These are phyloP conservation scores for Lipomyces starkeyi DNA, from an alignment of 805 yeast genomes.

Conservation along the genomic window DNA sequence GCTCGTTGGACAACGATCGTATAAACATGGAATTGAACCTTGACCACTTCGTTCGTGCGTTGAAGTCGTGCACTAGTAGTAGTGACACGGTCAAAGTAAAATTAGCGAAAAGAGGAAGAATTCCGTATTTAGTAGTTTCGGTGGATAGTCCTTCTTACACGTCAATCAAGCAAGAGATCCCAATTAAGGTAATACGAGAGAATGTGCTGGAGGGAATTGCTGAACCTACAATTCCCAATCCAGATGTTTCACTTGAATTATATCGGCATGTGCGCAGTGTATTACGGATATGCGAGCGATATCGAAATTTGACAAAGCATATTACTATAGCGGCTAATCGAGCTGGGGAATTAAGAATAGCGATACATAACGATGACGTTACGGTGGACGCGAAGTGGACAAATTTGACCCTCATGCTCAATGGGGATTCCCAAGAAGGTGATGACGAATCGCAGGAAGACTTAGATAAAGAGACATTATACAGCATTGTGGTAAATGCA, in stretches of 20 bases:
- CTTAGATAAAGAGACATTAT: conserved; percentile 11
- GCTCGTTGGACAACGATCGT: conserved; percentile 53
- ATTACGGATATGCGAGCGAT: conserved; percentile 44
- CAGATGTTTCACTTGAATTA: conserved; percentile 61
- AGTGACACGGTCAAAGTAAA: conserved; percentile 41
- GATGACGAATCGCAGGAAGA: conserved; percentile 14
- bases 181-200: conserved; percentile 65
- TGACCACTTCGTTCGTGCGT: conserved; percentile 63
- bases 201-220: conserved; percentile 58
- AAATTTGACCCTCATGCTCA: conserved; percentile 19
- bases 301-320: conserved; percentile 39
- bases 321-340: conserved; percentile 38
- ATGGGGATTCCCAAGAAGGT: not conserved
- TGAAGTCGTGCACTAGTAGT: conserved; percentile 59
- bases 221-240: conserved; percentile 67
- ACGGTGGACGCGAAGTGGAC: conserved; percentile 44
- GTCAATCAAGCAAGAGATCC: conserved; percentile 53
- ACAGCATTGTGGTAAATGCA: conserved; percentile 34
- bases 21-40: conserved; percentile 67
- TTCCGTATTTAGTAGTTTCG: conserved; percentile 61
- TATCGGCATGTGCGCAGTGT: conserved; percentile 43
- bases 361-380: conserved; percentile 40
- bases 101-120: conserved; percentile 45
- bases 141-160: conserved; percentile 66
- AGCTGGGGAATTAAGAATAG: conserved; percentile 40